Percentiles rank a stretch among this genome's conserved stretches.
These are phyloP conservation scores for Lentinula aciculospora DNA, from an alignment of 768 basidiomycete genomes.

Conservation along the genomic window DNA sequence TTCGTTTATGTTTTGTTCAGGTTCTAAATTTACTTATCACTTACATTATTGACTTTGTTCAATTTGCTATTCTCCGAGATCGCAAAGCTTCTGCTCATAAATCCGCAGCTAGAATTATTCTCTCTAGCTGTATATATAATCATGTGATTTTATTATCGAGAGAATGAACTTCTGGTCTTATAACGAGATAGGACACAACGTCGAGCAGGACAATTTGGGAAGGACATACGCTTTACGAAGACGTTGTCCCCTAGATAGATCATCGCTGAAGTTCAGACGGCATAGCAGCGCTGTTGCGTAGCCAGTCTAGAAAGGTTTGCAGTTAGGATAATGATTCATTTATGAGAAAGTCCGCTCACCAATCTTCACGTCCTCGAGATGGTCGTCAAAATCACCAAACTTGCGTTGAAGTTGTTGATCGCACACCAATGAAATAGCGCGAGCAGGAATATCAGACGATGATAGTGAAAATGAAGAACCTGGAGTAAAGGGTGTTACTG, in stretches of 20 bases:
- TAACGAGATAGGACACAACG: no score
- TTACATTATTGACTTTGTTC: no score
- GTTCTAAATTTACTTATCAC: background rate
- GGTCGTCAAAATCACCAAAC: slow-evolving; percentile 81
- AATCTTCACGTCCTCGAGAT: slow-evolving; percentile 67
- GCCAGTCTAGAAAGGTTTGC: slow-evolving; percentile 30
- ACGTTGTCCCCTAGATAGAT: background rate
- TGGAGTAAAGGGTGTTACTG: slow-evolving; percentile 32
- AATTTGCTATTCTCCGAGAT: no score
- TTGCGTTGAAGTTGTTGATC: slow-evolving; percentile 45
- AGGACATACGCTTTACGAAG: no score
- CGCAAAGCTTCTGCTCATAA: no score
- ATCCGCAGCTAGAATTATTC: no score
- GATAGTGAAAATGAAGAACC: slow-evolving; percentile 43
- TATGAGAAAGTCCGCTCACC: slow-evolving; percentile 31
- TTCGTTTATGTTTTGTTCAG: background rate
- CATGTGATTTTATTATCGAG: no score
- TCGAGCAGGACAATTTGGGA: no score
- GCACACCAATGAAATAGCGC: slow-evolving; percentile 44
- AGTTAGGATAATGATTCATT: slow-evolving; percentile 14
- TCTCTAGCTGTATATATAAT: no score
- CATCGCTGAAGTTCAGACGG: slow-evolving; percentile 13
- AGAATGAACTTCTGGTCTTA: no score
- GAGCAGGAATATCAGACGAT: slow-evolving; percentile 36
- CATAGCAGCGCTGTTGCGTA: slow-evolving; percentile 33